These are phyloP conservation scores for Kwoniella newhampshirensis DNA, from an alignment of 768 basidiomycete genomes.

Conservation along the genomic window DNA sequence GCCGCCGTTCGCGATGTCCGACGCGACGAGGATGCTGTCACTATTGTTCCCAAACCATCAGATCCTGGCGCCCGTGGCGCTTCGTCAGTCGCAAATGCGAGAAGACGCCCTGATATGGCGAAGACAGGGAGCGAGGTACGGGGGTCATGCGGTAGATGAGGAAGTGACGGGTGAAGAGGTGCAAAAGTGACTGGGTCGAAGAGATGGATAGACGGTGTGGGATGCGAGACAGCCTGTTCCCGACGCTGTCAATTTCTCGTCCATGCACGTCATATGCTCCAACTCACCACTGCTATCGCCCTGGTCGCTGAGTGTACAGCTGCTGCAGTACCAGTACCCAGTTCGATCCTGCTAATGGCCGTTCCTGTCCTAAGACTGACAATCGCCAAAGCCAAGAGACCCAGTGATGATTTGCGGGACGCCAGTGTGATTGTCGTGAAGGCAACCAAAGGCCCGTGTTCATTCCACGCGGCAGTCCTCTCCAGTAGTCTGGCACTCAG, in stretches of 20 bases:
- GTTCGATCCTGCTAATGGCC: slow-evolving; percentile 20
- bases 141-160: slow-evolving; percentile 11
- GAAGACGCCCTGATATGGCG: slow-evolving; percentile 31
- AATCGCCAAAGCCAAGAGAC: slow-evolving; percentile 17
- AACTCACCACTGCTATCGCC: slow-evolving; percentile 35
- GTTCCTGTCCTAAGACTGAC: slow-evolving; percentile 25
- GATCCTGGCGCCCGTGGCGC: slow-evolving; percentile 27
- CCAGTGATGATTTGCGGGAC: slow-evolving; percentile 1
- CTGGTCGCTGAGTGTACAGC: slow-evolving; percentile 5
- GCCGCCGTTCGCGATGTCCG: slow-evolving; percentile 1
- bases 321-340: slow-evolving; percentile 20
- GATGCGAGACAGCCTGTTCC: slow-evolving; percentile 28
- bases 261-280: no score
- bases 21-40: slow-evolving; percentile 21
- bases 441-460: slow-evolving; percentile 3
- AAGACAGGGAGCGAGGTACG: slow-evolving; percentile 22
- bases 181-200: slow-evolving; percentile 20
- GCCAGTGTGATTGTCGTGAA: neutral
- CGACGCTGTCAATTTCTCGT: no score
- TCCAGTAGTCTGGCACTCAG: slow-evolving; percentile 6
- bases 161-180: slow-evolving; percentile 10
- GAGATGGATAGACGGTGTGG: slow-evolving; percentile 27
- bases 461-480: neutral
- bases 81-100: slow-evolving; percentile 28
- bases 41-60: slow-evolving; percentile 37